A percentile compares a stretch with the other conserved stretches of the same genome.
These are phyloP conservation scores for Fusarium albidum DNA, from an alignment of 2,329 filamentous ascomycete species.

Conservation along the genomic window DNA sequence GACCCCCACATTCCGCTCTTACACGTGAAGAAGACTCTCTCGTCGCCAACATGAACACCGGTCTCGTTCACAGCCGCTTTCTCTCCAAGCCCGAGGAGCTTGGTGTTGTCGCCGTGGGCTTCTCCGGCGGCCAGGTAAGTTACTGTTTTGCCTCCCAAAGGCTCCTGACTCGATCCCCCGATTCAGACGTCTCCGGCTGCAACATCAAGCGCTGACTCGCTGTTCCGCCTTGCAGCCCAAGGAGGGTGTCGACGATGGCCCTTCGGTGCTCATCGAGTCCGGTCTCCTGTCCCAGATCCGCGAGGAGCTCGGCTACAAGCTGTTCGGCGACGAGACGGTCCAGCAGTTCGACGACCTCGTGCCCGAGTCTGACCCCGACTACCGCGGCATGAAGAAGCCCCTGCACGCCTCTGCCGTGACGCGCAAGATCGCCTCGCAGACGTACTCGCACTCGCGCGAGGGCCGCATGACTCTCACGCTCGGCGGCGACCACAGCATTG, in stretches of 20 bases:
- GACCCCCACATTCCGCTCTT: slow-evolving; percentile 30
- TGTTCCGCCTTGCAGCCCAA: slow-evolving; percentile 66
- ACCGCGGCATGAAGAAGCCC: slow-evolving; percentile 95
- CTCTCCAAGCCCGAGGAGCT: slow-evolving; percentile 81
- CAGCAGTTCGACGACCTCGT: slow-evolving; percentile 82
- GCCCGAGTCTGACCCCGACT: slow-evolving; percentile 76
- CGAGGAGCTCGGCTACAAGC: slow-evolving; percentile 86
- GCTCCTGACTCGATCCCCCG: slow-evolving; percentile 6
- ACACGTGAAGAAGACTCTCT: slow-evolving; percentile 27
- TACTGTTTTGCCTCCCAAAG: not conserved
- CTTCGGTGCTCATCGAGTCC: slow-evolving; percentile 85
- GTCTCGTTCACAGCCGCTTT: slow-evolving; percentile 73
- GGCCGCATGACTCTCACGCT: slow-evolving; percentile 92
- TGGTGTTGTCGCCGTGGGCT: slow-evolving; percentile 92
- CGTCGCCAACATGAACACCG: slow-evolving; percentile 56
- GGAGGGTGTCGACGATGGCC: slow-evolving; percentile 88
- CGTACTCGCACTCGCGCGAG: slow-evolving; percentile 83
- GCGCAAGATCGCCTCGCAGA: slow-evolving; percentile 78
- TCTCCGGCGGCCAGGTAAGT: slow-evolving; percentile 92
- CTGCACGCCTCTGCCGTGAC: slow-evolving; percentile 87
- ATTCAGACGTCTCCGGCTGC: not conserved
- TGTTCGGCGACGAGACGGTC: slow-evolving; percentile 83
- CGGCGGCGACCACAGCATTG: slow-evolving; percentile 95
- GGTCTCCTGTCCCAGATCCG: slow-evolving; percentile 86
- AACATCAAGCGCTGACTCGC: slow-evolving; percentile 47